Conservation (phyloP, 202 grass and related monocot species). For the Miscanthus sacchariflorus region DNA sequence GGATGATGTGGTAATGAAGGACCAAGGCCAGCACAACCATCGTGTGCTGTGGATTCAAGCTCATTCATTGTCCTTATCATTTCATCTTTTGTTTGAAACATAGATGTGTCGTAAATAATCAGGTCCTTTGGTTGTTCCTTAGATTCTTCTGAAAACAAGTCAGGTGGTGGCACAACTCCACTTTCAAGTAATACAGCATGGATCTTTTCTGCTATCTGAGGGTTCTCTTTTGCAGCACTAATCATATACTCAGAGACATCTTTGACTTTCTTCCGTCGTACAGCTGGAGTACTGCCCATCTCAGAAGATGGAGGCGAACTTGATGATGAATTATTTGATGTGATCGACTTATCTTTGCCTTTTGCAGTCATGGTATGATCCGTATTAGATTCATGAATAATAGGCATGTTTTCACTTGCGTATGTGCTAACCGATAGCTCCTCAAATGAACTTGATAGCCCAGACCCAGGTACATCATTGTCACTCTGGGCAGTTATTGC, state of each 20-base stretch:
- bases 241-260: slow-evolving; percentile 99
- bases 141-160: slow-evolving; percentile 92
- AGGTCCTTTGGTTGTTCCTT: slow-evolving; percentile 69
- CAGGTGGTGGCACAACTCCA: slow-evolving; percentile 90
- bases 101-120: slow-evolving; percentile 58
- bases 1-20: slow-evolving; percentile 58
- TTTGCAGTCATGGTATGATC: slow-evolving; percentile 39
- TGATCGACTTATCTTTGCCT: slow-evolving; percentile 55
- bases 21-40: slow-evolving; percentile 49
- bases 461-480: slow-evolving; percentile 51
- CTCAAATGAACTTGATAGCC: slow-evolving; percentile 49
- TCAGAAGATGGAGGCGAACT: slow-evolving; percentile 68
- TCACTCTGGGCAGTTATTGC: slow-evolving; percentile 34
- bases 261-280: slow-evolving; percentile 87
- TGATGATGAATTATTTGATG: slow-evolving; percentile 52
- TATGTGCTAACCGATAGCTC: slow-evolving; percentile 52
- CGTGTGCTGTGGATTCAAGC: slow-evolving; percentile 54
- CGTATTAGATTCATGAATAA: slow-evolving; percentile 49
- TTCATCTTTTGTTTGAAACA: slow-evolving; percentile 68
- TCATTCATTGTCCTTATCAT: slow-evolving; percentile 65
- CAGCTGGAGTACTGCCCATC: slow-evolving; percentile 52
- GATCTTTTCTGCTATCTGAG: slow-evolving; percentile 92
- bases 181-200: slow-evolving; percentile 95
- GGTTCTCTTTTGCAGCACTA: slow-evolving; percentile 97
- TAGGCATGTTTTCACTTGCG: slow-evolving; percentile 47